Evolutionary conservation across 2,329 filamentous ascomycete genomes (phyloP), one percentile per base, ranked within the genome.

Genomic region (Cladophialophora bantiana): DNA sequence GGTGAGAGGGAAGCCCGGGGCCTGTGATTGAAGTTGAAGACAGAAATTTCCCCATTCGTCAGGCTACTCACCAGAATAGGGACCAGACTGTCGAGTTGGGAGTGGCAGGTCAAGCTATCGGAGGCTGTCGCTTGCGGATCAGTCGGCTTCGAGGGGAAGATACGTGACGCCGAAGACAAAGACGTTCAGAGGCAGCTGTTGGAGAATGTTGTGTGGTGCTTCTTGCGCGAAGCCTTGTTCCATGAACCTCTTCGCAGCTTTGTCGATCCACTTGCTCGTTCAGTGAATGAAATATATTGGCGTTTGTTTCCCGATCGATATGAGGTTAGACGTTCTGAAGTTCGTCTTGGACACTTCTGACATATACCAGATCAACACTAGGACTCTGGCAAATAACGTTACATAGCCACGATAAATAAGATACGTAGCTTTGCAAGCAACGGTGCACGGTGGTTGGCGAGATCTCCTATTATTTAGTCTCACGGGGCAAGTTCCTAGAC

Each of bases 251-350:
- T 13, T 3, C 9, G 2, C 36, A 13, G 36, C 15, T 15, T 40
- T 40, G 36, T 9, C 36, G 9, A 40, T 40, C 4, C 36, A 5
- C 13, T 40, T 4, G 7, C 36, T 40, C 9, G 12, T 12, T 40
- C 12, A 5, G 15, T 40, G 7, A 13, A 40, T 15, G 4, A 86
- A 76, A 26, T 26, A 26, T 3, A 26, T 26, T 26, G 26, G 26
- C 26, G 3, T 26, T 26, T 26, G 26, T 26, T 26, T 26, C 26
- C 26, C 26, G 26, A 26, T 26, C 26, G 2, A 26, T 3, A 3
- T 26, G 26, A 26, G 26, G 3, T 26, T 26, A 26, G 26, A 26
- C 26, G 2, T 26, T 3, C 3, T 26, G 26, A 2, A 26, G 26
- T 26, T 26, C 26, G 26, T 26, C 26, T 26, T 26, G 26, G 26